phyloP scores from a whole-genome alignment of 2,329 filamentous ascomycete species.

The Colletotrichum godetiae region DNA sequence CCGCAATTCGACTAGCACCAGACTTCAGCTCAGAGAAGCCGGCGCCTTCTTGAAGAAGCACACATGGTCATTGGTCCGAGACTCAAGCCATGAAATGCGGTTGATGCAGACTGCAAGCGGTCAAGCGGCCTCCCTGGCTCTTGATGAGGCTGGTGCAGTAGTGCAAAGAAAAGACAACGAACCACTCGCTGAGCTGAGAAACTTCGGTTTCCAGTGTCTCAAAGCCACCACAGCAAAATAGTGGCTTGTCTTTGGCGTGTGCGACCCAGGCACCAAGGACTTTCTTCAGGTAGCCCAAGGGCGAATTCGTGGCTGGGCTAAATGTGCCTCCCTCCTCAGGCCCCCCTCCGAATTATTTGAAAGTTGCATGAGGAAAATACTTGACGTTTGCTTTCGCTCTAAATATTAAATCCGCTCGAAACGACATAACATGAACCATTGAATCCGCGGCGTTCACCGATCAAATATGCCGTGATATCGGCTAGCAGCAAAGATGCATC shows the following conservation, averaged over 20 bases:
- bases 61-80: background rate
- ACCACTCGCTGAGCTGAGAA: background rate
- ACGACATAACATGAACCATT: background rate
- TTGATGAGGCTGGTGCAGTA: background rate
- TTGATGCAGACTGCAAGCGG: background rate
- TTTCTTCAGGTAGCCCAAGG: background rate
- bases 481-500: constrained; percentile 12
- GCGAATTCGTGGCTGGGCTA: background rate
- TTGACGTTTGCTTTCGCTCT: too few species aligned
- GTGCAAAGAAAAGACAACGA: background rate
- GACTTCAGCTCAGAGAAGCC: constrained; percentile 23
- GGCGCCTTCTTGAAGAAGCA: constrained; percentile 3
- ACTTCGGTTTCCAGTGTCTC: constrained; percentile 7
- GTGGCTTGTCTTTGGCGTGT: background rate
- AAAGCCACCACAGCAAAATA: background rate
- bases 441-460: background rate
- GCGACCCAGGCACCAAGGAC: background rate
- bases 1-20: constrained; percentile 20
- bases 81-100: background rate
- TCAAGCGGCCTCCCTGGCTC: constrained; percentile 20
- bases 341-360: background rate
- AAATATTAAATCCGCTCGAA: background rate
- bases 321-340: background rate
- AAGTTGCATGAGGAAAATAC: too few species aligned
- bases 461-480: background rate